Evolutionary conservation across 306 rosid species (phyloP), one percentile per base, ranked within the genome.

Genomic region (Rosa rugosa): DNA sequence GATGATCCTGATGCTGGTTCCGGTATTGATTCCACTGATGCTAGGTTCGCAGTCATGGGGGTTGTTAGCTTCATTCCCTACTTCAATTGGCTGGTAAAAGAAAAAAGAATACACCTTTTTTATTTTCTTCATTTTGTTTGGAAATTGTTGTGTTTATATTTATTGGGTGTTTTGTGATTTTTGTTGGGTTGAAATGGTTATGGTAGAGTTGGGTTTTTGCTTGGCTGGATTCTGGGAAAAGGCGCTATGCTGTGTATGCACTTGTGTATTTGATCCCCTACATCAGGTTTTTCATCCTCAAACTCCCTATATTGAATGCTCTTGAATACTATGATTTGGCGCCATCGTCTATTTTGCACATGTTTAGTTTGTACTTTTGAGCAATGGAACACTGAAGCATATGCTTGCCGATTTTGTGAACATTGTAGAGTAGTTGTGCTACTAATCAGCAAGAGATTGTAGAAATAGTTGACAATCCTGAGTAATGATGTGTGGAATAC

Each of bases 151-250:
- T 4, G 31, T 51, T 16, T 20, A 38, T 27, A 16, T 45, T 72
- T 13, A 3, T 4, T 4, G 59, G 66, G 73, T 68, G 49, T 46
- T 54, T 23, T 50, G 63, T 59, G 13, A 34, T 36, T 74, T 72
- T 10, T 73, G n/a, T 79, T 79, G 18, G 14, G 41, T 20, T 77
- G 34, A n/a, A 12, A 23, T 23, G 77, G 49, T 47, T 31, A 27
- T 57, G 38, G 68, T 17, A 92, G 99, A 90, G 97, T 80, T 95
- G 99, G 99, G 88, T 95, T 80, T 95, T 95, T 78, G 97, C 98
- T 4, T 95, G 94, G 97, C 81, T 95, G 34, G 99, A 93, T 78
- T 85, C 92, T 47, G 97, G 98, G 14, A 80, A 84, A 31, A 84
- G 90, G 31, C 98, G 91, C 27, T 95, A 93, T 83, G 98, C 84